A percentile compares a stretch with the other conserved stretches of the same genome.
Conservation (phyloP, 257 asterid species). For the Capsicum baccatum region DNA sequence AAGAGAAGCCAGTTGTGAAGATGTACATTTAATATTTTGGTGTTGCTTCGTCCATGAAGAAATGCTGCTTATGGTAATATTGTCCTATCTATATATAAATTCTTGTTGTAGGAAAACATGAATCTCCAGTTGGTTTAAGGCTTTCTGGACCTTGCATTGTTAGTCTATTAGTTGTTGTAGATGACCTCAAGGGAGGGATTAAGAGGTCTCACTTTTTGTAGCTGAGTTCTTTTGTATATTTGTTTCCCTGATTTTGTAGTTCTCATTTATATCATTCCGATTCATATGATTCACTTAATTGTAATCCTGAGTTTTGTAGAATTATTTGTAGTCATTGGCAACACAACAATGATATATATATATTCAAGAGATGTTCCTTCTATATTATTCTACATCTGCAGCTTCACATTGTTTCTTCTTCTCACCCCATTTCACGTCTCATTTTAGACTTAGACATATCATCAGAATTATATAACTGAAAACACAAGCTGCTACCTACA, state of each 20-base stretch:
- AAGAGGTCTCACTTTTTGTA: neutral
- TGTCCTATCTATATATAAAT: constrained; percentile 1
- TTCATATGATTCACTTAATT: neutral
- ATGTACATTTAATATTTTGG: constrained; percentile 17
- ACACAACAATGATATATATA: neutral
- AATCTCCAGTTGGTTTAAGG: constrained; percentile 20
- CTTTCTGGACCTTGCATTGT: neutral
- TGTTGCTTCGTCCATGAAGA: constrained; percentile 1
- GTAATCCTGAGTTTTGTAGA: constrained; percentile 14
- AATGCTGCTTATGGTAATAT: neutral
- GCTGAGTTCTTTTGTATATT: constrained; percentile 22
- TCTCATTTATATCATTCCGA: neutral
- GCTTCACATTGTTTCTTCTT: neutral
- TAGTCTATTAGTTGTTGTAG: constrained; percentile 5
- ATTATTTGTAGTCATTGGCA: constrained; percentile 9
- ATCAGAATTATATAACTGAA: neutral
- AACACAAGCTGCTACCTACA: neutral
- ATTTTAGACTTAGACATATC: neutral
- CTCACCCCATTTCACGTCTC: neutral
- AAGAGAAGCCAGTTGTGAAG: constrained; percentile 15
- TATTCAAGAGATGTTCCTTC: neutral
- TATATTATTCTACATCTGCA: neutral
- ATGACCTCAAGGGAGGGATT: neutral
- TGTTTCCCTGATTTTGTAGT: constrained; percentile 8
- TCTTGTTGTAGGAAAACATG: constrained; percentile 5